Base-by-base conservation (phyloP, 441 rosid species). In the Gossypium lobatum region DNA sequence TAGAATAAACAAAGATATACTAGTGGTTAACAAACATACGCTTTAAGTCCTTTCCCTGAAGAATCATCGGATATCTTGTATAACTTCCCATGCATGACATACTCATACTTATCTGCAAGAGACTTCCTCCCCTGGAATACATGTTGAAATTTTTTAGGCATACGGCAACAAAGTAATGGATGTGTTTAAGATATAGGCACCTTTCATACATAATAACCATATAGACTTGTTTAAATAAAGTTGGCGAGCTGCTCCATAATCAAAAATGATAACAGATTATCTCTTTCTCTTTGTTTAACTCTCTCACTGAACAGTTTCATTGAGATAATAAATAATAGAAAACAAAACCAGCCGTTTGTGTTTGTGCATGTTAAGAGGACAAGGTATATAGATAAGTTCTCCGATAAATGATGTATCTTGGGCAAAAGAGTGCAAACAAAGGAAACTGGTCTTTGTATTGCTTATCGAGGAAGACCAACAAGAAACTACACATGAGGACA, bases 71-170 rank as follows among this genome's bases (percentile, higher is more conserved):
- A 76, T 73, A 92, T 88, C 88, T 91, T 88, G 86, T 89, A 92
- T 48, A 92, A 83, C 85, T 92, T 94, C 78, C 97, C 95, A 45
- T 94, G 95, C 98, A 94, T 94, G 21, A 92, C 83, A 75, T 94
- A 94, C 64, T 94, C 97, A 14, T 86, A 91, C 83, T 92, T 92
- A 75, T 91, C 97, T 2, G 97, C 97, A 76, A 94, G 95, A 5
- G 93, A 80, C 76, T 86, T 92, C 80, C 86, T 90, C 31, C 80
- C 98, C 97, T 92, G 84, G n/a, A 62, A 77, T 42, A 57, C 17
- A 18, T 11, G 45, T 54, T 6, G 2, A 59, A 31, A 62, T 17
- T 69, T 6, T 45, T 63, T 57, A 76, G 31, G 21, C 54, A 55
- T 16, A 50, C 4, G 21, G 25, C 50, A 63, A 50, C 42, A 1